Evolutionary conservation across 257 asterid genomes (phyloP).

Genomic region (Solanum chmielewskii): DNA sequence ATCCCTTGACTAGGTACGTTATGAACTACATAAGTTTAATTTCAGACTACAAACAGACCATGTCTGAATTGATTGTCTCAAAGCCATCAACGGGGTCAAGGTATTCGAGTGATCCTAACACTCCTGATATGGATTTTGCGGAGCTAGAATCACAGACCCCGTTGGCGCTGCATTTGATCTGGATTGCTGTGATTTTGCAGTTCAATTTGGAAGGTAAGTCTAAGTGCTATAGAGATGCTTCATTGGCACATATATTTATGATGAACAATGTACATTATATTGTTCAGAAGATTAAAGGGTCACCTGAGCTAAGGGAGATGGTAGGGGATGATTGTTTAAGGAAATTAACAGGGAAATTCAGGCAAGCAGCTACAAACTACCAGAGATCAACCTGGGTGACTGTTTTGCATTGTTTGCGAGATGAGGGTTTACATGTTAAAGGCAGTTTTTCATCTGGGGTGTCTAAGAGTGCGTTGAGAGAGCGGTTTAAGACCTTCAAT

Average conservation of each 20-base stretch:
- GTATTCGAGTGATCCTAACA: slow-evolving; percentile 48
- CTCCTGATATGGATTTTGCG: slow-evolving; percentile 65
- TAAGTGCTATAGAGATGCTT: slow-evolving; percentile 59
- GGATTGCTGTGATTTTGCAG: slow-evolving; percentile 71
- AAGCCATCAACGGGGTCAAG: slow-evolving; percentile 62
- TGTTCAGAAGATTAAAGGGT: slow-evolving; percentile 64
- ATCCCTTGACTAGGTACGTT: slow-evolving; percentile 87
- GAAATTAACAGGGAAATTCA: slow-evolving; percentile 46
- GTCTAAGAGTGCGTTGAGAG: slow-evolving; percentile 70
- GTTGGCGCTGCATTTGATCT: slow-evolving; percentile 66
- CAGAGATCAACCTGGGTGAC: slow-evolving; percentile 74
- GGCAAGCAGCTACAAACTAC: slow-evolving; percentile 59
- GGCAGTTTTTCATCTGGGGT: slow-evolving; percentile 84
- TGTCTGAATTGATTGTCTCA: slow-evolving; percentile 56
- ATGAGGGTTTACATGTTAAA: slow-evolving; percentile 74
- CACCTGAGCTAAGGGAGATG: slow-evolving; percentile 78
- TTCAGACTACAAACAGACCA: slow-evolving; percentile 59
- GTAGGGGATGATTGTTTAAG: slow-evolving; percentile 61
- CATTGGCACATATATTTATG: slow-evolving; percentile 77
- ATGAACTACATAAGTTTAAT: slow-evolving; percentile 83
- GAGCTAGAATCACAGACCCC: slow-evolving; percentile 54
- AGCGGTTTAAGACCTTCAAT: slow-evolving; percentile 78
- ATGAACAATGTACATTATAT: slow-evolving; percentile 91
- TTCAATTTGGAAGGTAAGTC: slow-evolving; percentile 74
- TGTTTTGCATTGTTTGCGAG: slow-evolving; percentile 75